These are phyloP conservation scores for Kernera saxatilis DNA, from an alignment of 345 rosid species.

Conservation along the genomic window DNA sequence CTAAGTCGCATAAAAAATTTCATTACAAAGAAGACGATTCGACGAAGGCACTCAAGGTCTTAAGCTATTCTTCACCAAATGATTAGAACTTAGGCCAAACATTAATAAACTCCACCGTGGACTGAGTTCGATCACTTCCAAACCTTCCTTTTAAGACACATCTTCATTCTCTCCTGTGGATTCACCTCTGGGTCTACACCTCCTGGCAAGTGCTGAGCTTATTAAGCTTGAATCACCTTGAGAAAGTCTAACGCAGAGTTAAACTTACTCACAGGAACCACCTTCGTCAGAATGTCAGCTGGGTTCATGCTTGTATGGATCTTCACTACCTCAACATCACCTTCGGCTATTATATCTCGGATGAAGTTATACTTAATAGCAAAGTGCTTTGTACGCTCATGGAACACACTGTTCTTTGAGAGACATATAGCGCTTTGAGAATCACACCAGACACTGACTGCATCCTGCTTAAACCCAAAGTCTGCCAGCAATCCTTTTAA, in stretches of 20 bases:
- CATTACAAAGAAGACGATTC: too few species aligned
- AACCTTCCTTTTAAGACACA: too few species aligned
- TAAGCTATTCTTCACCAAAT: too few species aligned
- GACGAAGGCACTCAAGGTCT: too few species aligned
- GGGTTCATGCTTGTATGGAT: neutral
- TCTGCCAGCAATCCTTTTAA: neutral
- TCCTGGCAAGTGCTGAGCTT: neutral
- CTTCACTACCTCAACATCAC: neutral
- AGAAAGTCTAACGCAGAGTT: neutral
- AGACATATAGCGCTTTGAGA: neutral
- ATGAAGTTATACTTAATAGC: neutral
- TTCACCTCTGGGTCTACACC: neutral
- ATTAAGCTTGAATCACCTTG: neutral
- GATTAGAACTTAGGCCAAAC: too few species aligned
- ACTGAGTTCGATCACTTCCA: too few species aligned
- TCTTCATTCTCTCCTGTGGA: neutral
- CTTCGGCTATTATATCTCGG: neutral
- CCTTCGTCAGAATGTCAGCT: neutral
- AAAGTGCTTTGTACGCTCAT: neutral
- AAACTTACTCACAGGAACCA: neutral
- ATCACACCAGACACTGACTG: neutral
- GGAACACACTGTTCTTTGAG: neutral
- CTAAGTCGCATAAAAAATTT: too few species aligned
- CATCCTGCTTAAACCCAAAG: neutral
- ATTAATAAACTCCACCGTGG: too few species aligned